Evolutionary conservation across 371 early-diverging fungal species (phyloP).

Genomic region (Umbelopsis sp.): DNA sequence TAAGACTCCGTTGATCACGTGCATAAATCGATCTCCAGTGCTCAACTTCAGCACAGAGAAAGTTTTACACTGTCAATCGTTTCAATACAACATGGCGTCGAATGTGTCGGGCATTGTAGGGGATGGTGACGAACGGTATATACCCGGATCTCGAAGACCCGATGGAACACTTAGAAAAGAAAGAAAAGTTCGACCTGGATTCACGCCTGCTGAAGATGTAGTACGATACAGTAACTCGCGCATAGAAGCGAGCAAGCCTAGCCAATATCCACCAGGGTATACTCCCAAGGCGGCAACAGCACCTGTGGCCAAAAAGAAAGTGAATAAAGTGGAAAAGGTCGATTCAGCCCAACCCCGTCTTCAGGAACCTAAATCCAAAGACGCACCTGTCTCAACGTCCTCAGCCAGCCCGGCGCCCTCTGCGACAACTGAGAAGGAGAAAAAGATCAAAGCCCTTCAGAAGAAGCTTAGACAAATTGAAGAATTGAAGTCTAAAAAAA

Average conservation of each 20-base stretch:
- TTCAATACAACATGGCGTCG: background rate
- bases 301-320: constrained; percentile 28
- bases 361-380: no score
- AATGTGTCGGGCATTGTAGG: constrained; percentile 43
- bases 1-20: background rate
- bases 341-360: background rate
- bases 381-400: no score
- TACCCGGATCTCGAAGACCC: constrained; percentile 65
- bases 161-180: constrained; percentile 75
- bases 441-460: constrained; percentile 28
- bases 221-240: constrained; percentile 60
- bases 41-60: background rate
- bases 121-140: constrained; percentile 52
- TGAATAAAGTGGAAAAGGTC: constrained; percentile 26
- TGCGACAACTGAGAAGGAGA: constrained; percentile 24
- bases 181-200: constrained; percentile 69
- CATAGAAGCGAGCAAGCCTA: constrained; percentile 28
- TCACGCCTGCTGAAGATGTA: constrained; percentile 68
- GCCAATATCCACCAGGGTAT: constrained; percentile 29
- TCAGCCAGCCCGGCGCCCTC: background rate
- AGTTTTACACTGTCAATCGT: no score
- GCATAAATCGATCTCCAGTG: background rate
- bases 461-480: constrained; percentile 29
- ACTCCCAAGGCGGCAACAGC: constrained; percentile 1
- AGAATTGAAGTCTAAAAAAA: constrained; percentile 27